Percentiles rank a stretch among this genome's conserved stretches.
Conservation (phyloP, 169 alveolate species). For the Eimeria brunetti region DNA sequence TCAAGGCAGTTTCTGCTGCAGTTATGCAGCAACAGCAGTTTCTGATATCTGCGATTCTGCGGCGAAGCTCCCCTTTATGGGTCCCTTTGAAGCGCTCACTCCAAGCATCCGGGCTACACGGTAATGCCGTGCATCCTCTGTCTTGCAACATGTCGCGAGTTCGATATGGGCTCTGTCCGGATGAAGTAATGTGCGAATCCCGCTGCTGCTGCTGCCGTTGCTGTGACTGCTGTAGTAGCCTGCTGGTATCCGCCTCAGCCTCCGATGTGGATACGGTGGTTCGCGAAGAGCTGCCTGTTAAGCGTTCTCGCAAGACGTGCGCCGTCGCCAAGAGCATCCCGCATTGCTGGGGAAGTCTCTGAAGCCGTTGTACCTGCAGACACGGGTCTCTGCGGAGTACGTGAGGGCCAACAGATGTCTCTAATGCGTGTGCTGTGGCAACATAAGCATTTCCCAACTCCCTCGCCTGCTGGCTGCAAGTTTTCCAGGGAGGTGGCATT, state of each 20-base stretch:
- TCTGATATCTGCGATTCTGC: constrained; percentile 41
- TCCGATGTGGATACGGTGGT: not conserved
- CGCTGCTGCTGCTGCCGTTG: constrained; percentile 28
- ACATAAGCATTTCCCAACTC: constrained; percentile 26
- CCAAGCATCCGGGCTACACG: constrained; percentile 6
- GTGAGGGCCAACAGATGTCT: constrained; percentile 46
- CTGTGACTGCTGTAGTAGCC: not conserved
- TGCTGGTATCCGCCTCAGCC: not conserved
- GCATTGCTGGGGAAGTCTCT: not conserved
- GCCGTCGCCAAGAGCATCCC: constrained; percentile 64
- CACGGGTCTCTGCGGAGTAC: constrained; percentile 8
- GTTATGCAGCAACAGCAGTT: constrained; percentile 53
- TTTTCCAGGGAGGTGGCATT: constrained; percentile 2
- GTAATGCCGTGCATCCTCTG: not conserved
- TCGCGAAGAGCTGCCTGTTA: not conserved
- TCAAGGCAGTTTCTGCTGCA: constrained; percentile 33
- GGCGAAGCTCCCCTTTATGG: constrained; percentile 52
- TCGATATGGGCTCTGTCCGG: not conserved
- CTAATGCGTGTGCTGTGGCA: constrained; percentile 40
- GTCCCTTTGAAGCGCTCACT: not conserved
- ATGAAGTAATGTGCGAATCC: not conserved
- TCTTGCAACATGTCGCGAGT: not conserved
- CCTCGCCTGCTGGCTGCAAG: not conserved
- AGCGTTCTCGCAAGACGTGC: constrained; percentile 52
- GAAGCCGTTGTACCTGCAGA: not conserved